phyloP scores from a whole-genome alignment of 257 asterid genomes.

The Salvia rosmarinus region DNA sequence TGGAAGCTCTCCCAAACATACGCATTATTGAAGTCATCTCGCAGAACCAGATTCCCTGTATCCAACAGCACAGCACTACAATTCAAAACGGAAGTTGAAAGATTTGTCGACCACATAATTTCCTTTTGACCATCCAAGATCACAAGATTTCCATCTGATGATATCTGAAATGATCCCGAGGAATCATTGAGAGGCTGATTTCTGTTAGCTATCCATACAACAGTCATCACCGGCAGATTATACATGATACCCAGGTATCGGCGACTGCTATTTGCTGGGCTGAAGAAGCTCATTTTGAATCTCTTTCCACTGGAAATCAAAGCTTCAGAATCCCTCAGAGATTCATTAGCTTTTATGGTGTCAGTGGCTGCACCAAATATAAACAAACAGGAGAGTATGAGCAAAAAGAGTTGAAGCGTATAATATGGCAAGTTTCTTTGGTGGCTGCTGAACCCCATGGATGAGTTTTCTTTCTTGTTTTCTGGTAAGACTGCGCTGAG shows the following conservation, averaged over 20 bases:
- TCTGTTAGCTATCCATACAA: conserved; percentile 21
- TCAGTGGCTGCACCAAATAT: neutral
- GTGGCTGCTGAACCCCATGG: neutral
- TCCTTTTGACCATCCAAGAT: conserved; percentile 43
- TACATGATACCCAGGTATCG: conserved; percentile 57
- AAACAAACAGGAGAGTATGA: neutral
- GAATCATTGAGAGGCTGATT: conserved; percentile 15
- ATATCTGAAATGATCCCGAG: conserved; percentile 31
- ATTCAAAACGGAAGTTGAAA: conserved; percentile 14
- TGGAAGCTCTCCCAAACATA: conserved; percentile 34
- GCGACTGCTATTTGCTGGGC: neutral
- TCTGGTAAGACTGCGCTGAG: neutral
- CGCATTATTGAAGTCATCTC: neutral
- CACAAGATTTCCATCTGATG: conserved; percentile 47
- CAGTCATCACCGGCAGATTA: conserved; percentile 22
- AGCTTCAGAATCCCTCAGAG: conserved; percentile 40
- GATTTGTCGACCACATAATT: conserved; percentile 44
- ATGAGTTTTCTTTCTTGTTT: neutral
- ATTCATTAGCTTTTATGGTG: conserved; percentile 30
- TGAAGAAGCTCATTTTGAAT: conserved; percentile 6
- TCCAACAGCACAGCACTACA: conserved; percentile 43
- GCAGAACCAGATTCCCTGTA: conserved; percentile 46
- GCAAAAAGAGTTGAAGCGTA: neutral
- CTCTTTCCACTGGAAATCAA: conserved; percentile 39
- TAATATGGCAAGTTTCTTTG: neutral